phyloP scores from a whole-genome alignment of 768 basidiomycete species.

The Lactifluus pinguis region DNA sequence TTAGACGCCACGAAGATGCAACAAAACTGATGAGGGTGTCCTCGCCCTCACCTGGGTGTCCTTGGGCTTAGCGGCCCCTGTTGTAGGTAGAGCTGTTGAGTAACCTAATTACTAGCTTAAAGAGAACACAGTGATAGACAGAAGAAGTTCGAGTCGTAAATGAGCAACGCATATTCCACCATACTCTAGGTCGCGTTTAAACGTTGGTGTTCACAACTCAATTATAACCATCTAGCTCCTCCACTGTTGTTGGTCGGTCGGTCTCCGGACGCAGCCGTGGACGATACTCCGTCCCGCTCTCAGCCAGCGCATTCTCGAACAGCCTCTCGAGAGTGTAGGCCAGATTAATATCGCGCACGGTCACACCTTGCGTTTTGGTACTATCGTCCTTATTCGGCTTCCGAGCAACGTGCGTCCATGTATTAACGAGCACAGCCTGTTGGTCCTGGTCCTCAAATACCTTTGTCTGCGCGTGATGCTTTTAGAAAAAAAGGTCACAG shows the following conservation, averaged over 20 bases:
- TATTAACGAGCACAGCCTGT: conserved; percentile 6
- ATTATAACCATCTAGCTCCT: not conserved
- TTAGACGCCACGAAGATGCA: no score
- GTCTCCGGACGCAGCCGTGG: conserved; percentile 1
- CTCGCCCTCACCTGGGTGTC: no score
- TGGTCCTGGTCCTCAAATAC: not conserved
- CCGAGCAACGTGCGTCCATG: conserved; percentile 14
- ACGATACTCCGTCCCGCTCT: not conserved
- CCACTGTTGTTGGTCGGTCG: conserved; percentile 7
- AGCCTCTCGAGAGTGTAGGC: conserved; percentile 11
- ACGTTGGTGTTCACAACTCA: not conserved
- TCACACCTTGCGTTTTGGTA: conserved; percentile 8
- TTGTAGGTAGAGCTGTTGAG: no score
- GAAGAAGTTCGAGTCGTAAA: not conserved
- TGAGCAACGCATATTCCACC: not conserved
- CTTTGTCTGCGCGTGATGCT: conserved; percentile 11
- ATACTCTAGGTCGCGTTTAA: not conserved
- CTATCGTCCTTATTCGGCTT: not conserved
- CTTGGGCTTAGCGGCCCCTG: no score
- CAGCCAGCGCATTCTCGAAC: conserved; percentile 5
- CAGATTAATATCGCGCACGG: conserved; percentile 9
- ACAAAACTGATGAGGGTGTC: no score
- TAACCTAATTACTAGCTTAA: no score
- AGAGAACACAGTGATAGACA: not conserved
- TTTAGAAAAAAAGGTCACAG: no score